Conservation (phyloP, 2,329 filamentous ascomycete genomes). For the Aspergillus arachidicola region DNA sequence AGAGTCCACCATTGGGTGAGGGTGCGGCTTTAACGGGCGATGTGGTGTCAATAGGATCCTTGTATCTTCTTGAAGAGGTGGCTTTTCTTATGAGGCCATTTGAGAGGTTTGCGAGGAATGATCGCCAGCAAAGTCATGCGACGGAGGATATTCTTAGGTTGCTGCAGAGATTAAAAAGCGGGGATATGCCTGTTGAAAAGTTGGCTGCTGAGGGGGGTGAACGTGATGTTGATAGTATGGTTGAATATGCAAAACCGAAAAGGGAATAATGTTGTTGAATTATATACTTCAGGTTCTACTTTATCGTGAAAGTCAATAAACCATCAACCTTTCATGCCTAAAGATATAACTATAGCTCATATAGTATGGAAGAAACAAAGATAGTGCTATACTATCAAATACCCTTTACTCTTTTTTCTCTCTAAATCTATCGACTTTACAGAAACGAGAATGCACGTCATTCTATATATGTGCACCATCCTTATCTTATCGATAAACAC, state of each 20-base stretch:
- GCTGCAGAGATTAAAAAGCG: background rate
- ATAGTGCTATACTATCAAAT: background rate
- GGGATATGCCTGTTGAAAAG: background rate
- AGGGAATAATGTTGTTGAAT: background rate
- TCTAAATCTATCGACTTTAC: background rate
- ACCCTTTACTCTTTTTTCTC: too few relatives aligned
- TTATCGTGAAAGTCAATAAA: background rate
- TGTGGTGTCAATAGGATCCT: too few relatives aligned
- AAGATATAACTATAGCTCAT: background rate
- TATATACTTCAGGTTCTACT: background rate
- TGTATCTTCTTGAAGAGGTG: too few relatives aligned
- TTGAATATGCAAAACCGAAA: background rate
- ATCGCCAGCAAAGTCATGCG: background rate
- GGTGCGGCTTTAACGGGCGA: too few relatives aligned
- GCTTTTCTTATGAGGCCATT: too few relatives aligned
- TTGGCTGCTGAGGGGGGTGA: too few relatives aligned
- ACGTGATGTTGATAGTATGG: background rate
- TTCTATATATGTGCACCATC: background rate
- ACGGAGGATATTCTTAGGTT: background rate
- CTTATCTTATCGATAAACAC: conserved; percentile 9
- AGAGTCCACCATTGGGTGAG: too few relatives aligned
- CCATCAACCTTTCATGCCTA: background rate
- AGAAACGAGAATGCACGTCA: background rate
- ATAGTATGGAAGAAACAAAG: background rate
- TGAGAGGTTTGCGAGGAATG: background rate